Evolutionary conservation across 768 basidiomycete genomes (phyloP), one percentile per base, ranked within the genome.

Genomic region (Leccinum arenicola): DNA sequence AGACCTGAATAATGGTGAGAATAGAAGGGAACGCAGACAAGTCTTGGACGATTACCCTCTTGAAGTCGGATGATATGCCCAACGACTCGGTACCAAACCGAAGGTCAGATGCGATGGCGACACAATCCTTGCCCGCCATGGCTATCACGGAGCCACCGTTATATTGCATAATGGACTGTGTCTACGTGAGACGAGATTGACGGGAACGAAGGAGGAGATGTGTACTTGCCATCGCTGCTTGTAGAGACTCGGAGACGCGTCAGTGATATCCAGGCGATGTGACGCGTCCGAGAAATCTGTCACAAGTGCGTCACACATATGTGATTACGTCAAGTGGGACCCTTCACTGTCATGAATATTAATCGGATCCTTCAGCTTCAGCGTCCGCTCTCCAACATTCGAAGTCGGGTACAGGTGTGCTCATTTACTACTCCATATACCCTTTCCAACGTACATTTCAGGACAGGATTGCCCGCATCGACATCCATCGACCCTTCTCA

Each of bases 61-160:
- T 89, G 73, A 96, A 98, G 77, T 98, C 91, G 52, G 87, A 84
- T 7, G 95, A 88, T 52, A 98, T 86, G 36, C 91, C 87, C 66
- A 95, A 73, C 6, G 91, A 84, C 72, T 94, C 89, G 64, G 88
- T 91, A 60, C 97, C 97, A 56, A 98, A 78, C 62, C 96, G 85
- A 65, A 96, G 71, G 77, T 99, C 97, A 55, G 90, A 93, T 27
- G 96, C 97, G 76, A 98, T 98, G 55, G 97, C 97, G 52, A 99
- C 97, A 74, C 97, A 99, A 66, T 94, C 90, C 77, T 98, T 98
- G 63, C 97, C 97, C 60, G 90, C 89, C 97, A 99, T 99, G 80
- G 97, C 97, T 76, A 99, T 83, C 68, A 96, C 93, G 77, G 95
- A 97, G 77, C 97, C 97, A 79, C 95, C 95, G 82, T 97, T 98